A percentile compares a stretch with the other conserved stretches of the same genome.
phyloP scores from a whole-genome alignment of 345 rosid genomes.

The Hibiscus syriacus region DNA sequence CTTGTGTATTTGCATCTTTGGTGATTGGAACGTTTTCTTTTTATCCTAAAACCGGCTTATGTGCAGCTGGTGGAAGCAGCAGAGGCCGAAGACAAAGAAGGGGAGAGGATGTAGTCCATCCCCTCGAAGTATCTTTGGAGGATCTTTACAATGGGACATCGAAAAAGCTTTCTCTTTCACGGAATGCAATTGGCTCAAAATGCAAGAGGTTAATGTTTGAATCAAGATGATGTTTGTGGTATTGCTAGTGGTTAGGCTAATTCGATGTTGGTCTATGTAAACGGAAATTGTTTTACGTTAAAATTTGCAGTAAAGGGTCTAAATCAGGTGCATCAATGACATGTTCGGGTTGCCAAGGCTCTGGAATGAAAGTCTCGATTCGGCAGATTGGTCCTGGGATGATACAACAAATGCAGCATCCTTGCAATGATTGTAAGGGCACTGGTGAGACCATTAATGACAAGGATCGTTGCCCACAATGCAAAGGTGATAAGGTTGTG shows the following conservation, averaged over 20 bases:
- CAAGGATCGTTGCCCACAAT: constrained; percentile 61
- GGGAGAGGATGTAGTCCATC: constrained; percentile 90
- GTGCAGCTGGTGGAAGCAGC: constrained; percentile 64
- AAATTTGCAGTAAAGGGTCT: constrained; percentile 52
- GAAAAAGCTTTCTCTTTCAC: constrained; percentile 77
- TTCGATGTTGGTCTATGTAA: neutral
- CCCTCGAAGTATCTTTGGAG: constrained; percentile 76
- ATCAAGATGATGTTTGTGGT: neutral
- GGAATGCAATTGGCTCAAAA: constrained; percentile 67
- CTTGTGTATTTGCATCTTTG: neutral
- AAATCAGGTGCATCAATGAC: constrained; percentile 67
- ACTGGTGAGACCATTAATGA: constrained; percentile 65
- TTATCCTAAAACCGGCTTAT: neutral
- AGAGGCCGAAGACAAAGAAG: constrained; percentile 82
- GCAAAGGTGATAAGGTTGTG: constrained; percentile 67
- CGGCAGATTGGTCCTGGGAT: constrained; percentile 67
- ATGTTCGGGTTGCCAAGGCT: constrained; percentile 65
- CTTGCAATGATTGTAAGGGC: constrained; percentile 69
- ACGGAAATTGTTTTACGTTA: neutral
- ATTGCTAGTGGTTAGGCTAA: neutral
- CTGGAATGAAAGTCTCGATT: constrained; percentile 69
- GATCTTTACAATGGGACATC: constrained; percentile 75
- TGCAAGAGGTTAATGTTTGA: constrained; percentile 65
- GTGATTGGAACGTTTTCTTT: constrained; percentile 3
- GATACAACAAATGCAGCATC: constrained; percentile 82